phyloP scores from a whole-genome alignment of 2,329 filamentous ascomycete species.

The Teratosphaeria nubilosa region DNA sequence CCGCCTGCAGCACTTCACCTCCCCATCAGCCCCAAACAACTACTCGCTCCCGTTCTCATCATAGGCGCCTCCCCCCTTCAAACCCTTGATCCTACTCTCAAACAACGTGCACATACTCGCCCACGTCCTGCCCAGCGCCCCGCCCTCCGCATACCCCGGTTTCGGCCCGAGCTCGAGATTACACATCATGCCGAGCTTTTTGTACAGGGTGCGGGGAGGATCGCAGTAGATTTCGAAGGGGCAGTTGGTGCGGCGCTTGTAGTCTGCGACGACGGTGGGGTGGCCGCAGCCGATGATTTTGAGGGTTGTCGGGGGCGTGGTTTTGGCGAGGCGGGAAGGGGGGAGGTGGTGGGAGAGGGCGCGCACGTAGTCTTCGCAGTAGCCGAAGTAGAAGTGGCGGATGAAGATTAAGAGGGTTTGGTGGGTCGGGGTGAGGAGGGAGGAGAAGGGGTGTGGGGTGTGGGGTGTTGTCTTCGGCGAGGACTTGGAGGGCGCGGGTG shows the following conservation, averaged over 20 bases:
- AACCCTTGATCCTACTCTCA: conserved; percentile 13
- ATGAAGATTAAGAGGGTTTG: conserved; percentile 27
- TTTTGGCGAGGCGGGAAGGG: conserved; percentile 10
- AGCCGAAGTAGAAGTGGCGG: conserved; percentile 31
- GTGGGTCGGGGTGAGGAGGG: conserved; percentile 3
- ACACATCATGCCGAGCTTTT: conserved; percentile 21
- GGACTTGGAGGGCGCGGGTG: conserved; percentile 15
- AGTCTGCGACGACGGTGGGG: conserved; percentile 20
- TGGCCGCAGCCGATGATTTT: conserved; percentile 27
- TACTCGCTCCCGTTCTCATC: conserved; percentile 30
- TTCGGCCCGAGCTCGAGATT: conserved; percentile 16
- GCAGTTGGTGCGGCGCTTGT: conserved; percentile 20
- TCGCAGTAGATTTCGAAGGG: conserved; percentile 26
- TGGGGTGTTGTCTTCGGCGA: conserved; percentile 18
- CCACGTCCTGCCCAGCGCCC: conserved; percentile 10
- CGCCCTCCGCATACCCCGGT: conserved; percentile 19
- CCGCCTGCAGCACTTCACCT: conserved; percentile 24
- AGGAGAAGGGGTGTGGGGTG: conserved; percentile 15
- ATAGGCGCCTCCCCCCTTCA: conserved; percentile 12
- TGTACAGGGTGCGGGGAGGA: conserved; percentile 20
- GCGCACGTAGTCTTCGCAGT: conserved; percentile 26
- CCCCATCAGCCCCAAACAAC: conserved; percentile 24
- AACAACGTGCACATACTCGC: conserved; percentile 16
- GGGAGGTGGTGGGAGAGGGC: conserved; percentile 13
- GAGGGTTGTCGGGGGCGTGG: conserved; percentile 13